Base-by-base conservation (phyloP, 495 filamentous ascomycete genomes). In the Lophium mytilinum region DNA sequence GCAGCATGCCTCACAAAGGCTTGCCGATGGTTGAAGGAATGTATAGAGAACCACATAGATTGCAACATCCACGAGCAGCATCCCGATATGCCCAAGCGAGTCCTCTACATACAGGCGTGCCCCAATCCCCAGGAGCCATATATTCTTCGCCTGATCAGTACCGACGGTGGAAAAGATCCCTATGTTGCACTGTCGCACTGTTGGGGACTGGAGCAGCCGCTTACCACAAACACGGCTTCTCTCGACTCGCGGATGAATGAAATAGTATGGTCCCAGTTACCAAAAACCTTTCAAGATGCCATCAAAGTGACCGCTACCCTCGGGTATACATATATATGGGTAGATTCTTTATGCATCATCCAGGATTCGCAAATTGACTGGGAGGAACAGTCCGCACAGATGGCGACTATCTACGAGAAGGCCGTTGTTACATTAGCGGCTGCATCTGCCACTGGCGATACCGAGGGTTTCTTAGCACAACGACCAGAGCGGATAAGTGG, bases 321-420 rank as follows among this genome's bases (percentile, higher is more conserved):
- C 5, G 48, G 52, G n/a, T 15, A 62, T 12, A 18, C 24, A 18
- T 59, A 62, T 37, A n/a, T 62, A 1, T 65, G 63, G 63, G 58
- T 65, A 12, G 62, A 65, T 37, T 33, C 58, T 9, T 49, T 65
- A 11, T 65, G 62, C 36, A 65, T 61, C 18, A 48, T 62, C 35
- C 58, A 55, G 21, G 53, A 61, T 41, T 14, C 18, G 9, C 30
- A 15, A 34, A 15, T 36, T 24, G 53, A 61, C 48, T 61, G 58
- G 58, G 43, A 50, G 18, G 8, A 9, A 9, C 52, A 56, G 35
- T 50, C 52, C 1, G 24, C 36, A 12, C 18, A 18, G 8, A 56
- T 61, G 47, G 53, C 58, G 7, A 4, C 35, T 6, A 39, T 53
- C 9, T 56, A 61, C 35, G n/a, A 45, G 37, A 49, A 52, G 2